A percentile compares a stretch with the other conserved stretches of the same genome.
phyloP scores from a whole-genome alignment of 23 red algal genomes.

The Gracilaria domingensis region DNA sequence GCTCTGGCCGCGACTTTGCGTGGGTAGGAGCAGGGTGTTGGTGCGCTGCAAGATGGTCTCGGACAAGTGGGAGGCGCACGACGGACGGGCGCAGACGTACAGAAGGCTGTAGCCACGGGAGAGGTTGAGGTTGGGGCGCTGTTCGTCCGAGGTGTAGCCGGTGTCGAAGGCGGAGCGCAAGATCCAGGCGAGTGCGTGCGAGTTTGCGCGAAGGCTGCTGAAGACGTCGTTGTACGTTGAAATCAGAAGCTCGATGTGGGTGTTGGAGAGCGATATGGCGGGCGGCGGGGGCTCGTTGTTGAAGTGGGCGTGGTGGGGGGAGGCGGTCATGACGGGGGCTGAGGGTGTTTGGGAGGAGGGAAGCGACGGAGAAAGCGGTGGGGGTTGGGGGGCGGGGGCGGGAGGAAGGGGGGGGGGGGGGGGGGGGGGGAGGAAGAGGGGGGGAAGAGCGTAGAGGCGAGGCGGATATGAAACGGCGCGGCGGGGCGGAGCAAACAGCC shows the following conservation, averaged over 20 bases:
- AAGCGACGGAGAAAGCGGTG: background rate
- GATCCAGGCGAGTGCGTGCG: constrained; percentile 47
- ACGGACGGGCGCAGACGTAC: constrained; percentile 35
- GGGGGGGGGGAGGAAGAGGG: background rate
- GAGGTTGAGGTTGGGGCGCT: constrained; percentile 22
- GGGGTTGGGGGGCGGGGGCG: background rate
- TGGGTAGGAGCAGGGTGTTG: constrained; percentile 49
- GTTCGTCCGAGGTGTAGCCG: background rate
- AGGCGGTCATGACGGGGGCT: background rate
- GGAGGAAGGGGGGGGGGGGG: background rate
- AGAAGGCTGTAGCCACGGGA: constrained; percentile 55
- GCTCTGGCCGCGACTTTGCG: constrained; percentile 11
- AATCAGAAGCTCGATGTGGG: constrained; percentile 15
- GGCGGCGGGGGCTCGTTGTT: constrained; percentile 1
- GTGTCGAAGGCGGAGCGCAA: constrained; percentile 29
- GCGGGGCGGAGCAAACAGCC: background rate
- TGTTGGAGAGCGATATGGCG: constrained; percentile 10
- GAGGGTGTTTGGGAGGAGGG: background rate
- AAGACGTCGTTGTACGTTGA: constrained; percentile 56
- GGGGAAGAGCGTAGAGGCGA: background rate
- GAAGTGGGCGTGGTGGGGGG: constrained; percentile 2
- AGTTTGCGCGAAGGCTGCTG: constrained; percentile 46
- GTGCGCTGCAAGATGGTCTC: constrained; percentile 50
- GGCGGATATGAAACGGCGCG: background rate
- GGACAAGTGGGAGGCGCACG: constrained; percentile 22